These are phyloP conservation scores for Aphanomyces euteiches DNA, from an alignment of 352 stramenopile species.

Conservation along the genomic window DNA sequence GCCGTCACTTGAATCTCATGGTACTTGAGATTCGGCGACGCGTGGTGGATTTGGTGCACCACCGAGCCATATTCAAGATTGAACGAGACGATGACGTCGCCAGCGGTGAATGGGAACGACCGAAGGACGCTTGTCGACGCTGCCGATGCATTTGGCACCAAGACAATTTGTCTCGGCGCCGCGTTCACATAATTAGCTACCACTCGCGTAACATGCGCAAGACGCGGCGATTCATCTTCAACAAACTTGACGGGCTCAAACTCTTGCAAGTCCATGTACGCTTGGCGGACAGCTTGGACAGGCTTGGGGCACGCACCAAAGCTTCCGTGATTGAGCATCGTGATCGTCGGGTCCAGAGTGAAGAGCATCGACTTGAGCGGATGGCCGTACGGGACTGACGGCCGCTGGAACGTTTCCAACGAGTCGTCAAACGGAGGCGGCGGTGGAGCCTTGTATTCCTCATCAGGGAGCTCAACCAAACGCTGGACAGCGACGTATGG, in stretches of 20 bases:
- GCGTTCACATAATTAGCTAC: constrained; percentile 18
- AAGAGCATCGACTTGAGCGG: constrained; percentile 5
- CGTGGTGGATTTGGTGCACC: constrained; percentile 8
- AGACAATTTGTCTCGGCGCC: background rate
- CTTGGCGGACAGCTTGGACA: constrained; percentile 10
- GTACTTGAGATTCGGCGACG: background rate
- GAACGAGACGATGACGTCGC: constrained; percentile 14
- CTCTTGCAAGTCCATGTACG: constrained; percentile 19
- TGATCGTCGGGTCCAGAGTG: constrained; percentile 14
- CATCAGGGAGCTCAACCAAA: background rate
- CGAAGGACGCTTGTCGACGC: constrained; percentile 23
- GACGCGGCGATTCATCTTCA: background rate
- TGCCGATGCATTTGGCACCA: constrained; percentile 27
- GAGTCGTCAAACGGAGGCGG: constrained; percentile 8
- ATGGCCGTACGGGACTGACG: constrained; percentile 5
- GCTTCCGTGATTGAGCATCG: constrained; percentile 25
- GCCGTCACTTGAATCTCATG: background rate
- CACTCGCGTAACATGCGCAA: background rate
- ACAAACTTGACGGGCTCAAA: constrained; percentile 25
- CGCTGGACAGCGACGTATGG: background rate
- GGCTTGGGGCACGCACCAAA: constrained; percentile 23
- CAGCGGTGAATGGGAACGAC: constrained; percentile 15
- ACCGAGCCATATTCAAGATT: constrained; percentile 18
- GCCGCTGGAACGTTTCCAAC: constrained; percentile 19
- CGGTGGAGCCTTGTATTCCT: background rate